Evolutionary conservation across 2,329 filamentous ascomycete genomes (phyloP), one percentile per base, ranked within the genome.

Genomic region (Monilinia aucupariae): DNA sequence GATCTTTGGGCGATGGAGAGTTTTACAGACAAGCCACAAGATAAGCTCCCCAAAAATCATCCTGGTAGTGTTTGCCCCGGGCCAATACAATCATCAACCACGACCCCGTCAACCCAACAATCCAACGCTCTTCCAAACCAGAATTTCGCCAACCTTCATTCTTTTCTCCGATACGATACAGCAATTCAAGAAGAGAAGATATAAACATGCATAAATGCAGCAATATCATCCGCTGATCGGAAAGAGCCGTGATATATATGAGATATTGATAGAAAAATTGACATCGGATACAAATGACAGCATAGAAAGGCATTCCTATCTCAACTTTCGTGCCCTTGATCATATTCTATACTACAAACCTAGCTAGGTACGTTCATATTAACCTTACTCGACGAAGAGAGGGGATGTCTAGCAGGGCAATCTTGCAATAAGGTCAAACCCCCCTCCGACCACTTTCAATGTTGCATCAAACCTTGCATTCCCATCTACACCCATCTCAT

Each of bases 11-110:
- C 3, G 27, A 30, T 50, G 41, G 25, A 56, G 22, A 61, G 47
- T 30, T 25, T 34, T 43, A 27, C 22, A 22, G 58, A 30, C 43
- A 37, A 37, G 50, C 41, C 41, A 62, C 41, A 43, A 39, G 59
- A 62, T 62, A 62, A 62, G 59, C 59, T 15, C 37, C 37, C 59
- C 22, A 48, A 56, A 32, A 62, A 61, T 25, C 25, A 61, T 55
- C 39, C 50, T 47, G 54, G 59, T 12, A 43, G 20, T 47, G 41
- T 61, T 61, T 34, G 37, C 50, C 39, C 37, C 51, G 37, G 39
- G 25, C 50, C 59, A 61, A 61, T 61, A 37, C 37, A 48, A 34
- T 37, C 27, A 30, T 17, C 48, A 60, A 39, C 13, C 58, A 60
- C 45, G 37, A 54, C 39, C 48, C 50, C 41, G 13, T 27, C 49